These are phyloP conservation scores for Globisporangium recalcitrans DNA, from an alignment of 352 stramenopile genomes.

Conservation along the genomic window DNA sequence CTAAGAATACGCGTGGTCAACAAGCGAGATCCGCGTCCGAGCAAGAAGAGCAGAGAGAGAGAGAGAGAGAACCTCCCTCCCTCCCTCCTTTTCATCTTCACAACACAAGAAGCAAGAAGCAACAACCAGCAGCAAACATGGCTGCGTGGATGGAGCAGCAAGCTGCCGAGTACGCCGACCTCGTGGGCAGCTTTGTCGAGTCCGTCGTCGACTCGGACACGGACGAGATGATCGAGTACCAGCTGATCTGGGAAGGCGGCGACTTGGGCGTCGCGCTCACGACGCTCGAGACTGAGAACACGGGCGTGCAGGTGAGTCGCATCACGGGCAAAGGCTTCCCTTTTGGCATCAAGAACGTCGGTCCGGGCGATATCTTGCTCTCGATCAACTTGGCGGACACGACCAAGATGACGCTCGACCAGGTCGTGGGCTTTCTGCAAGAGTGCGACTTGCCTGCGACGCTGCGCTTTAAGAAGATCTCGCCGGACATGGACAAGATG, in stretches of 20 bases:
- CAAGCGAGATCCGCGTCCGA: not conserved
- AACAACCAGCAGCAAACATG: conserved; percentile 6
- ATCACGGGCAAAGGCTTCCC: conserved; percentile 85
- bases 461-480: conserved; percentile 83
- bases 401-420: conserved; percentile 69
- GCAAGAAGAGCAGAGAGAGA: not conserved
- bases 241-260: conserved; percentile 86
- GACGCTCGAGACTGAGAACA: conserved; percentile 48
- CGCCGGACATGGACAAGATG: conserved; percentile 39
- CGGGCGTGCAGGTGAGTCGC: conserved; percentile 70
- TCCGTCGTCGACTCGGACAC: conserved; percentile 78
- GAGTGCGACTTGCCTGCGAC: conserved; percentile 82
- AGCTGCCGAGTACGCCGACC: conserved; percentile 75
- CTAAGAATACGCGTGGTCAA: conserved; percentile 4
- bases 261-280: conserved; percentile 82
- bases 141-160: conserved; percentile 79
- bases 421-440: conserved; percentile 79
- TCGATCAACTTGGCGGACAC: conserved; percentile 83
- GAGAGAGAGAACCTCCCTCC: not conserved
- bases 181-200: conserved; percentile 83
- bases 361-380: conserved; percentile 68
- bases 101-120: conserved; percentile 16
- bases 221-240: conserved; percentile 85
- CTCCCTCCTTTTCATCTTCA: not conserved
- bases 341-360: conserved; percentile 87